These are phyloP conservation scores for Podospora appendiculata DNA, from an alignment of 495 filamentous ascomycete species.

Conservation along the genomic window DNA sequence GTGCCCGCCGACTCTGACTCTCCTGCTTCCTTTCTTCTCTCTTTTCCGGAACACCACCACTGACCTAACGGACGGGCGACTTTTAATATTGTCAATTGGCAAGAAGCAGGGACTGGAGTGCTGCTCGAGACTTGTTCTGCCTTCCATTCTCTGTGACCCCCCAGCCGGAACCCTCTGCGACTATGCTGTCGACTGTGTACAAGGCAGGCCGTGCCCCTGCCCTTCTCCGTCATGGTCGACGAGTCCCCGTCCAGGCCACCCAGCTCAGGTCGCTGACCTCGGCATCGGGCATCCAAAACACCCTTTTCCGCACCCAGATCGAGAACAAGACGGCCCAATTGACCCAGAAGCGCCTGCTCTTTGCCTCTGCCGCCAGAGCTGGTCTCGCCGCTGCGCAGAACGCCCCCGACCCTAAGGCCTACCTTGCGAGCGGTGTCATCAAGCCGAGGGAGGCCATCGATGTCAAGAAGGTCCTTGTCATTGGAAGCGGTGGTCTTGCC, in stretches of 20 bases:
- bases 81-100: constrained; percentile 15
- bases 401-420: constrained; percentile 79
- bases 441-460: constrained; percentile 69
- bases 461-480: constrained; percentile 97
- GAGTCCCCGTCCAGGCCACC: constrained; percentile 26
- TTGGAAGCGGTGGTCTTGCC: constrained; percentile 90
- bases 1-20: not conserved
- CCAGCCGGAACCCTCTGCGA: constrained; percentile 3
- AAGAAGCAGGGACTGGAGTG: constrained; percentile 7
- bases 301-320: constrained; percentile 23
- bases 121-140: constrained; percentile 7
- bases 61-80: constrained; percentile 8
- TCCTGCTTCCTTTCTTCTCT: constrained; percentile 7
- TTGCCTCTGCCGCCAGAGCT: constrained; percentile 24
- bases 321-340: constrained; percentile 16
- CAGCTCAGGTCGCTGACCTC: constrained; percentile 31
- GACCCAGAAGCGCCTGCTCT: constrained; percentile 34
- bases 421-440: constrained; percentile 78
- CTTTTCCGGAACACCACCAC: not conserved
- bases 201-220: constrained; percentile 42
- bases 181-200: constrained; percentile 31
- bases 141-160: not conserved
- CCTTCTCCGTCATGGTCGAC: constrained; percentile 40
- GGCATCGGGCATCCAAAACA: constrained; percentile 21
- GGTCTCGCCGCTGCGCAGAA: constrained; percentile 38